Evolutionary conservation across 2,329 filamentous ascomycete genomes (phyloP).

Genomic region (Colletotrichum godetiae): DNA sequence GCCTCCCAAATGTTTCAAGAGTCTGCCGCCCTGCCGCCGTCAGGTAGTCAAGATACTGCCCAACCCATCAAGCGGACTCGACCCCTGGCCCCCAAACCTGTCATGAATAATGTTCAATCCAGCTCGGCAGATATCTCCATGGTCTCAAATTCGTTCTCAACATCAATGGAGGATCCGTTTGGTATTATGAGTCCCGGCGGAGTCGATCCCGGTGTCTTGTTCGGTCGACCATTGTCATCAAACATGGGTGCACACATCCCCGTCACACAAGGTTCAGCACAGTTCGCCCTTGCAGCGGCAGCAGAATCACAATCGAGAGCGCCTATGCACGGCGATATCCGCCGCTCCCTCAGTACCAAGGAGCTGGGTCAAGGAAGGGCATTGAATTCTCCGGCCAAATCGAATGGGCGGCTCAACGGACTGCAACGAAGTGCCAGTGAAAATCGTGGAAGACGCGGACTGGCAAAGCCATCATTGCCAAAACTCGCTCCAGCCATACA

Average conservation of each 20-base stretch:
- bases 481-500: constrained; percentile 59
- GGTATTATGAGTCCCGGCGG: constrained; percentile 57
- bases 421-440: constrained; percentile 68
- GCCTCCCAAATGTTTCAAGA: constrained; percentile 67
- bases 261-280: constrained; percentile 37
- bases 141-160: constrained; percentile 54
- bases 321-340: constrained; percentile 49
- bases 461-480: constrained; percentile 54
- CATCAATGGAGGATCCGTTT: constrained; percentile 63
- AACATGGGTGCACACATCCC: constrained; percentile 52
- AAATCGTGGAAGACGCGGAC: constrained; percentile 58
- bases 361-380: constrained; percentile 55
- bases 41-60: constrained; percentile 35
- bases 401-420: constrained; percentile 55
- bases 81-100: constrained; percentile 62
- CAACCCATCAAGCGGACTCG: constrained; percentile 55
- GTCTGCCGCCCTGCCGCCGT: constrained; percentile 46
- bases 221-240: constrained; percentile 63
- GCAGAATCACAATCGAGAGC: constrained; percentile 35
- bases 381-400: constrained; percentile 64
- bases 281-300: constrained; percentile 33
- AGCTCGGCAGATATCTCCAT: constrained; percentile 40
- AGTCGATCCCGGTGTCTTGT: constrained; percentile 71
- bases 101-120: constrained; percentile 44
- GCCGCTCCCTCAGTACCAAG: constrained; percentile 58